Evolutionary conservation across 2,329 filamentous ascomycete genomes (phyloP).

Genomic region (Verticillium nonalfalfae): DNA sequence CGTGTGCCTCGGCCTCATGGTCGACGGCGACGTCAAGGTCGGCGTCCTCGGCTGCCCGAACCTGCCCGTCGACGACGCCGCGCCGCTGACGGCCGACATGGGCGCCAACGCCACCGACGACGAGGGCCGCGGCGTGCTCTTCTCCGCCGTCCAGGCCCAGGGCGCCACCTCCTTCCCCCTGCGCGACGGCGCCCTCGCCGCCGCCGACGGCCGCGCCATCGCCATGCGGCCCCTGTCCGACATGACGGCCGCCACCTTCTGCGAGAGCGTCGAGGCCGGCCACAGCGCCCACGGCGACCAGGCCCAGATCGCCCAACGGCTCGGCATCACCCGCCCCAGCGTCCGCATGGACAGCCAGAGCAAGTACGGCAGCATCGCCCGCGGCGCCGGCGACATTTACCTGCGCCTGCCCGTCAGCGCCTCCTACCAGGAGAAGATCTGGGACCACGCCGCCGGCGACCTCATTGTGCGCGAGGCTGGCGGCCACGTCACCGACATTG

Average conservation of each 20-base stretch:
- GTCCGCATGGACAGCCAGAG: slow-evolving; percentile 97
- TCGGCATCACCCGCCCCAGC: slow-evolving; percentile 83
- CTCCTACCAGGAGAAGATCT: slow-evolving; percentile 97
- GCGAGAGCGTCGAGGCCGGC: slow-evolving; percentile 89
- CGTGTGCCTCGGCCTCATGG: slow-evolving; percentile 85
- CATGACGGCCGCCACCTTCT: slow-evolving; percentile 80
- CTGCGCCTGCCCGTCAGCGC: slow-evolving; percentile 79
- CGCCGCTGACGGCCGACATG: slow-evolving; percentile 62
- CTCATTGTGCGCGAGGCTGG: slow-evolving; percentile 92
- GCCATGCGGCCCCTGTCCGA: slow-evolving; percentile 72
- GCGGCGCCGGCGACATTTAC: slow-evolving; percentile 92
- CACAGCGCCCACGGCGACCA: slow-evolving; percentile 90
- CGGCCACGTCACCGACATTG: slow-evolving; percentile 83
- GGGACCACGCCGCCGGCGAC: slow-evolving; percentile 96
- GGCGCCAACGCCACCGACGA: slow-evolving; percentile 69
- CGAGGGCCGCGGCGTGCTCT: slow-evolving; percentile 76
- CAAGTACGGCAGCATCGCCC: slow-evolving; percentile 93
- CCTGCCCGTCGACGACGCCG: slow-evolving; percentile 78
- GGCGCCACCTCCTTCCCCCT: slow-evolving; percentile 79
- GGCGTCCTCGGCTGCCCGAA: slow-evolving; percentile 95
- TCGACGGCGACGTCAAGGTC: slow-evolving; percentile 89
- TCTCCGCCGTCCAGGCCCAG: slow-evolving; percentile 73
- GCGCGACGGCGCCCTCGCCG: slow-evolving; percentile 43
- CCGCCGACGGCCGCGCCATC: slow-evolving; percentile 53
- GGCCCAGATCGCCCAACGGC: slow-evolving; percentile 71